These are phyloP conservation scores for Wickerhamomyces queroliae DNA, from an alignment of 805 yeast genomes.

Conservation along the genomic window DNA sequence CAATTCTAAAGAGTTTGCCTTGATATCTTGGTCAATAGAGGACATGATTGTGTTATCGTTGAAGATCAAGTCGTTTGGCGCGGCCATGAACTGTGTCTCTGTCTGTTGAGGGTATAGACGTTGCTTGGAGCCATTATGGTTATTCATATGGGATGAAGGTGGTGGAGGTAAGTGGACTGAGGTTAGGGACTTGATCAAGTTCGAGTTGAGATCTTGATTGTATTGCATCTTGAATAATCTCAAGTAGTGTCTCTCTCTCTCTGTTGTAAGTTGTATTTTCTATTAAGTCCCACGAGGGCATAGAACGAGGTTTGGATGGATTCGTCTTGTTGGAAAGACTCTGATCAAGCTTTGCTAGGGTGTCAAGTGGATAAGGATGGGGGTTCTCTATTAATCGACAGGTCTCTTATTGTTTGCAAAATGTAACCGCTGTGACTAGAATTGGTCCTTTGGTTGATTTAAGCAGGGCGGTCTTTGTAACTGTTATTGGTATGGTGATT, in stretches of 20 bases:
- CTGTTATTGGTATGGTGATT: too few relatives aligned
- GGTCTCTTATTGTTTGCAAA: too few relatives aligned
- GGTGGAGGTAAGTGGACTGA: slow-evolving; percentile 38
- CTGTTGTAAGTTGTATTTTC: too few relatives aligned
- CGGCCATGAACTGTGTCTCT: neutral
- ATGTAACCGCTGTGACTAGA: too few relatives aligned
- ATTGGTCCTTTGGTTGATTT: too few relatives aligned
- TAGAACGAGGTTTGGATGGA: neutral
- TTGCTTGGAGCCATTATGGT: neutral
- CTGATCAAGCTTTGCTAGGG: too few relatives aligned
- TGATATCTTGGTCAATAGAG: neutral
- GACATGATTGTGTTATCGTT: neutral
- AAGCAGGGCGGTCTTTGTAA: too few relatives aligned
- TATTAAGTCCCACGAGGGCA: too few relatives aligned
- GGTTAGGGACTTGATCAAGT: slow-evolving; percentile 29
- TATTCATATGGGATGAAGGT: slow-evolving; percentile 20
- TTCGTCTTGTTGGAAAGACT: too few relatives aligned
- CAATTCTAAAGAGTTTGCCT: neutral
- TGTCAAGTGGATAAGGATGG: neutral
- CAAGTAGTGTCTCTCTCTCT: neutral
- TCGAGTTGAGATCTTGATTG: slow-evolving; percentile 24
- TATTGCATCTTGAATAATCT: slow-evolving; percentile 12
- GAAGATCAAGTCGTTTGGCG: neutral
- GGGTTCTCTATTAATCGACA: neutral
- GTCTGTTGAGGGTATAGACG: neutral